Evolutionary conservation across 768 basidiomycete genomes (phyloP), one percentile per base, ranked within the genome.

Genomic region (Suillus ampliporus): DNA sequence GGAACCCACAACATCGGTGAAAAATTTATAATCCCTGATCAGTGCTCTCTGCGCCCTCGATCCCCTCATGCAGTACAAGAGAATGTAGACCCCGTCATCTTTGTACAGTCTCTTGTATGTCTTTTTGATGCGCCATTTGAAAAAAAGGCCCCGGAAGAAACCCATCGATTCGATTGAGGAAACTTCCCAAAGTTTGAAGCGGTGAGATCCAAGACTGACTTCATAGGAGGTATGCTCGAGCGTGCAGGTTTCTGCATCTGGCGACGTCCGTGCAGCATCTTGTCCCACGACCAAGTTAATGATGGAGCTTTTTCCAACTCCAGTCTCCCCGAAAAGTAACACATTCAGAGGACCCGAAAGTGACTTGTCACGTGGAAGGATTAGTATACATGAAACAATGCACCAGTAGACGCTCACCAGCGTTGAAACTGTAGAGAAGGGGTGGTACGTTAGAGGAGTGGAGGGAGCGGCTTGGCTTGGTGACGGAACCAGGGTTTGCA

Each of bases 261-360:
- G 71, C 7, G 78, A 79, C 4, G 73, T 73, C 6, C 60, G 35
- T 1, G 80, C 81, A 1, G 60, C 62, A 13, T 73, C 63, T 5
- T 53, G 17, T 31, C 74, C 76, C 34, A 68, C 67, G 21, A 83
- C 64, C 76, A 83, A 74, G 67, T 82, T 83, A 51, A 83, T 68
- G 2, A 83, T 64, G 3, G 78, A 79, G 61, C 82, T 83, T 66
- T 83, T 83, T 14, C 78, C 77, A 3, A 76, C 64, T 17, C 81
- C 81, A 4, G 75, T 74, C 51, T 82, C 79, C 1, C 82, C 81
- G 46, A 82, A 83, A 26, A 82, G 50, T 15, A 82, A 70, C n/a
- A 82, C 56, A 57, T 82, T 82, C 31, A 64, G 35, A 58, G 57
- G 8, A 54, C 35, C 35, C 9, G 35, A 15, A 37, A 17, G 15